Percentiles rank a stretch among this genome's conserved stretches.
Conservation (phyloP, 148 eudicot genomes). For the Silene conica region DNA sequence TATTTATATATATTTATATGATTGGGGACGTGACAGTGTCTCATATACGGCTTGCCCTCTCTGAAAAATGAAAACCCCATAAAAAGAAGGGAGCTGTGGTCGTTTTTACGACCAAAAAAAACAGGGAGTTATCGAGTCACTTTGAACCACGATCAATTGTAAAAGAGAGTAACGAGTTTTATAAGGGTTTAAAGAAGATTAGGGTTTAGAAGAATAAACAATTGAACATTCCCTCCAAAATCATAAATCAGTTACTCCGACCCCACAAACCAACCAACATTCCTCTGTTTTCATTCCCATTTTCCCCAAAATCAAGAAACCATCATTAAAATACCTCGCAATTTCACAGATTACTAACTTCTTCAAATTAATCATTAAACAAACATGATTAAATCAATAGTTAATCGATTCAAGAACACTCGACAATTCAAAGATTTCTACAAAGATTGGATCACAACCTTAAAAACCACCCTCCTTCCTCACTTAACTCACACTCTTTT, state of each 20-base stretch:
- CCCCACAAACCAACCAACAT: background rate
- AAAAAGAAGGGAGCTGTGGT: too few relatives aligned
- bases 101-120: too few relatives aligned
- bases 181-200: too few relatives aligned
- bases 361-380: background rate
- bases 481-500: conserved; percentile 25
- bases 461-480: conserved; percentile 56
- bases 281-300: background rate
- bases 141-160: too few relatives aligned
- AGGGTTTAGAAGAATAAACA: too few relatives aligned
- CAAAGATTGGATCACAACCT: conserved; percentile 53
- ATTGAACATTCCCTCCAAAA: background rate
- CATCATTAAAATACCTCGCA: background rate
- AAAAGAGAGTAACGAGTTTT: too few relatives aligned
- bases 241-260: background rate
- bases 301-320: conserved; percentile 6
- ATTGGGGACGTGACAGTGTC: too few relatives aligned
- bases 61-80: too few relatives aligned
- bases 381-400: conserved; percentile 31
- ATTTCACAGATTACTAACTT: background rate
- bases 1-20: background rate
- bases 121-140: too few relatives aligned
- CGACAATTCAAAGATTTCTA: conserved; percentile 61
- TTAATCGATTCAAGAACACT: conserved; percentile 35
- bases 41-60: too few relatives aligned